Percentiles rank a stretch among this genome's conserved stretches.
Evolutionary conservation across 2,329 filamentous ascomycete species (phyloP).

Genomic region (Gnomoniopsis sp.): DNA sequence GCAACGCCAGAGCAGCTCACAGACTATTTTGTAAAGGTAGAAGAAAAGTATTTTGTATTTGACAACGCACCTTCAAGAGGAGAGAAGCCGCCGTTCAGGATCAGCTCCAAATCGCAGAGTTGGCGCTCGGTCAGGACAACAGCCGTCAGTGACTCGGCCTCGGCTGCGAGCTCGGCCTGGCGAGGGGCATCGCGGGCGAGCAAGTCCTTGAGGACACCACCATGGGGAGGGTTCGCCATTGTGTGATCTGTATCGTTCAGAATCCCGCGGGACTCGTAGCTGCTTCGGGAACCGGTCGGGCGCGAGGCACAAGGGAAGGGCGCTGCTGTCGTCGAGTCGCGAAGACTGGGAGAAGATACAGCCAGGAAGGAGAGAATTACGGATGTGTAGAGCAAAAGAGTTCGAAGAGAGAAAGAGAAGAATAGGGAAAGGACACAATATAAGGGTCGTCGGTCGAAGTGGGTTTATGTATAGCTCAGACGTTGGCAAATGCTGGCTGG

Average conservation of each 20-base stretch:
- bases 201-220: slow-evolving; percentile 96
- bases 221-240: slow-evolving; percentile 74
- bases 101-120: slow-evolving; percentile 94
- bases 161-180: slow-evolving; percentile 72
- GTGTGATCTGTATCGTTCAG: slow-evolving; percentile 22
- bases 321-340: background rate
- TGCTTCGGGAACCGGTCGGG: slow-evolving; percentile 12
- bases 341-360: background rate
- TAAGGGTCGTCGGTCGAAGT: background rate
- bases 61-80: slow-evolving; percentile 79
- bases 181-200: slow-evolving; percentile 86
- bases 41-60: background rate
- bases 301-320: background rate
- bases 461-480: slow-evolving; percentile 13
- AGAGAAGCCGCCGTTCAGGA: slow-evolving; percentile 96
- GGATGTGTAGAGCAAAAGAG: background rate
- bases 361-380: background rate
- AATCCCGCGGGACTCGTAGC: background rate
- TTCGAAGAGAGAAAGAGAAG: background rate
- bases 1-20: background rate
- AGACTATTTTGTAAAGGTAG: background rate
- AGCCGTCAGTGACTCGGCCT: slow-evolving; percentile 84
- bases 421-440: background rate
- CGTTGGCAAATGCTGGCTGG: background rate
- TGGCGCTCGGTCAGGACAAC: slow-evolving; percentile 87